Base-by-base conservation (phyloP, 345 rosid genomes). In the Bruguiera gymnorhiza region DNA sequence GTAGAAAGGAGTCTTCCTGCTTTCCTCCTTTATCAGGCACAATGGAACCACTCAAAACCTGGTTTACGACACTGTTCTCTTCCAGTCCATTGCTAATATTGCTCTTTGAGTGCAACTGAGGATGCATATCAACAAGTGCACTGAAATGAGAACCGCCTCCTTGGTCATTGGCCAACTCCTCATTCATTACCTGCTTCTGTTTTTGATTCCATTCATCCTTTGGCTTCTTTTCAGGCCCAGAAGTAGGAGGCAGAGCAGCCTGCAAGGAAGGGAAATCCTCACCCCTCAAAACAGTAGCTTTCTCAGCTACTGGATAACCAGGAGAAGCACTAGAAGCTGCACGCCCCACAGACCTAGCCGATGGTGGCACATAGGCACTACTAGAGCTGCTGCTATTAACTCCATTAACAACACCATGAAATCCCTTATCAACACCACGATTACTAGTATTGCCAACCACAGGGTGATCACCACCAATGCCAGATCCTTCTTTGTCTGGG, bases 191-290 rank as follows among this genome's bases (percentile, higher is more conserved):
- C 75, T 80, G 96, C 87, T 90, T 90, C 79, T 80, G 86, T 54
- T 90, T 95, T 77, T 79, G 86, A 84, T 61, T 81, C 64, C 76
- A 54, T 74, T 84, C 85, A 69, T 92, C 99, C 63, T 83, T 95
- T 60, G 85, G 97, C 80, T 90, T 92, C 83, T 84, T 90, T 36
- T 82, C 88, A 29, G 82, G 63, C 30, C 79, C 84, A 56, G 86
- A 70, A 19, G 72, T 69, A 68, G 79, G 70, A 68, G 98, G 91
- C 64, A 95, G 67, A 32, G 90, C 79, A 48, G 98, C 99, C 75
- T 72, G 83, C 75, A 96, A 79, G 1, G 98, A 90, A 19, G 99
- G 99, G 66, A 96, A 96, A 76, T 96, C 99, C 75, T 96, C 98
- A 39, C 98, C 96, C 80, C 87, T 90, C 84, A 92, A 82, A 51